phyloP scores from a whole-genome alignment of 169 alveolate species.

The Babesia ovata region DNA sequence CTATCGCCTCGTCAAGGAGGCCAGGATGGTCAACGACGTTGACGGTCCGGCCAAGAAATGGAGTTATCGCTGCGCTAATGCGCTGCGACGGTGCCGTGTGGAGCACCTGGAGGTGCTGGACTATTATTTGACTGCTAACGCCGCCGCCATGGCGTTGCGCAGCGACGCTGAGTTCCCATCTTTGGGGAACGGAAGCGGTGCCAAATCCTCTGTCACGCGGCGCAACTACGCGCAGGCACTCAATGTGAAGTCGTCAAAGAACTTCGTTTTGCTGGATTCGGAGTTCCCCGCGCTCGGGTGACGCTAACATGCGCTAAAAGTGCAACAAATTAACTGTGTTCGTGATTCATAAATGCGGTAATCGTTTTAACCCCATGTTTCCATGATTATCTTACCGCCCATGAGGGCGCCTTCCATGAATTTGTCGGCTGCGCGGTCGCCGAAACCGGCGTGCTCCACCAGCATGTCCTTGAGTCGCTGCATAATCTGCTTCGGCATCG shows the following conservation, averaged over 20 bases:
- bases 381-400: constrained; percentile 55
- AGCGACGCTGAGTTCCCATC: constrained; percentile 61
- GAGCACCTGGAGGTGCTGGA: constrained; percentile 65
- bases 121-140: constrained; percentile 52
- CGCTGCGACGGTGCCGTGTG: constrained; percentile 49
- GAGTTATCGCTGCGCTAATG: constrained; percentile 46
- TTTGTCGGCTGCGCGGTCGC: constrained; percentile 38
- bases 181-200: constrained; percentile 22
- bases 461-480: constrained; percentile 39
- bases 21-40: constrained; percentile 13
- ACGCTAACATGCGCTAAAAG: background rate
- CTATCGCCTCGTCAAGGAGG: constrained; percentile 61
- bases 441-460: constrained; percentile 45
- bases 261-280: constrained; percentile 37
- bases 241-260: constrained; percentile 13
- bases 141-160: constrained; percentile 49
- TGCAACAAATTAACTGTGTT: background rate
- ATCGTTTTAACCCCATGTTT: constrained; percentile 54
- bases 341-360: background rate
- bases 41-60: constrained; percentile 45
- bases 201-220: constrained; percentile 7
- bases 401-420: constrained; percentile 40
- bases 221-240: constrained; percentile 63
- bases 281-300: constrained; percentile 65
- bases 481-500: constrained; percentile 64